A percentile compares a stretch with the other conserved stretches of the same genome.
phyloP scores from a whole-genome alignment of 257 asterid species.

The Mentha longifolia region DNA sequence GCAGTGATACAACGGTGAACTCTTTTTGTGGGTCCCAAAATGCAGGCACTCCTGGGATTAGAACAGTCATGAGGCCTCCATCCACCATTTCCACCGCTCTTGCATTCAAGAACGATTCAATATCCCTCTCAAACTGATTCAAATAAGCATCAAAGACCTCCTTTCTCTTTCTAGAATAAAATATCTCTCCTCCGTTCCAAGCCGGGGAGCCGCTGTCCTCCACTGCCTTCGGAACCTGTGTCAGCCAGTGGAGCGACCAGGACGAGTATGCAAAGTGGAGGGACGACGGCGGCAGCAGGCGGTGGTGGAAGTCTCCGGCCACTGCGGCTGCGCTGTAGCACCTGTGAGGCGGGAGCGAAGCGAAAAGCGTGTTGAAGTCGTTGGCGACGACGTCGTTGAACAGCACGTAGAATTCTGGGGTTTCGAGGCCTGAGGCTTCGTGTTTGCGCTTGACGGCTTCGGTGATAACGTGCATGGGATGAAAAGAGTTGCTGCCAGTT shows the following conservation, averaged over 20 bases:
- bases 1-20: not conserved
- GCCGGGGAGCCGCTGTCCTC: constrained; percentile 27
- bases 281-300: constrained; percentile 37
- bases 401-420: not conserved
- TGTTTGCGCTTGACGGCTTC: constrained; percentile 16
- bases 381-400: constrained; percentile 22
- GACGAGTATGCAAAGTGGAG: constrained; percentile 44
- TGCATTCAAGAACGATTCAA: constrained; percentile 30
- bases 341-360: constrained; percentile 28
- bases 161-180: constrained; percentile 22
- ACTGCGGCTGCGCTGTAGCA: constrained; percentile 22
- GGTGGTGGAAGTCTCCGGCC: constrained; percentile 33
- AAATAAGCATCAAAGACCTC: constrained; percentile 38
- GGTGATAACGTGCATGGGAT: constrained; percentile 34
- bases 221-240: constrained; percentile 34
- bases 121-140: constrained; percentile 28
- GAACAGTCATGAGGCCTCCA: constrained; percentile 43
- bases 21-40: not conserved
- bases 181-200: constrained; percentile 40
- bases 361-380: constrained; percentile 42
- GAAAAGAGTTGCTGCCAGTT: constrained; percentile 45
- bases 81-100: constrained; percentile 38
- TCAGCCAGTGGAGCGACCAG: constrained; percentile 46
- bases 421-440: not conserved
- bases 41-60: constrained; percentile 37